Evolutionary conservation across 345 rosid species (phyloP).

Genomic region (Gossypium thurberi): DNA sequence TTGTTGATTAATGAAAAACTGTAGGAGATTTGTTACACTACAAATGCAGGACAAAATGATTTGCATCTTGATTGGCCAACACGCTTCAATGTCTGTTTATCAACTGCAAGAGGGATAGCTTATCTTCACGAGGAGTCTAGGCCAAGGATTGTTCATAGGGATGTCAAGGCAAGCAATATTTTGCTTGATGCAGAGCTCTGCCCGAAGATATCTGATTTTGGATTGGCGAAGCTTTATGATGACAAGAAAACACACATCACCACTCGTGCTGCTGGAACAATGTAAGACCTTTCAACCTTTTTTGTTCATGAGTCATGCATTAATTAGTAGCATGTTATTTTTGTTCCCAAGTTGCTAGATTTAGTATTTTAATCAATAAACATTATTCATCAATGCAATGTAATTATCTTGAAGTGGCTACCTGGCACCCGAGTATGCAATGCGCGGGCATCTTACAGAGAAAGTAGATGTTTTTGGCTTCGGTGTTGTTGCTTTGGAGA

Average conservation of each 20-base stretch:
- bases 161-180: constrained; percentile 55
- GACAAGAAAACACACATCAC: constrained; percentile 47
- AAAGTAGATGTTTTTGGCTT: constrained; percentile 67
- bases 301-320: background rate
- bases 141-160: constrained; percentile 45
- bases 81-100: constrained; percentile 35
- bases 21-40: background rate
- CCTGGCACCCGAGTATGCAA: constrained; percentile 69
- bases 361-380: background rate
- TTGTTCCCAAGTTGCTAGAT: background rate
- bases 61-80: constrained; percentile 38
- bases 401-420: constrained; percentile 36
- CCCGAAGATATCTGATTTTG: constrained; percentile 58
- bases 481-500: constrained; percentile 56
- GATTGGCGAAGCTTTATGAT: constrained; percentile 57
- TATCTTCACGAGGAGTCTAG: constrained; percentile 56
- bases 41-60: constrained; percentile 16
- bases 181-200: constrained; percentile 39
- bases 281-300: constrained; percentile 24
- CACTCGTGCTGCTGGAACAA: constrained; percentile 49
- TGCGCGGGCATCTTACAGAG: constrained; percentile 73
- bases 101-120: constrained; percentile 42
- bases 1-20: background rate
- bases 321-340: background rate
- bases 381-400: background rate